Evolutionary conservation across 352 stramenopile genomes (phyloP).

Genomic region (Globisporangium nunn): DNA sequence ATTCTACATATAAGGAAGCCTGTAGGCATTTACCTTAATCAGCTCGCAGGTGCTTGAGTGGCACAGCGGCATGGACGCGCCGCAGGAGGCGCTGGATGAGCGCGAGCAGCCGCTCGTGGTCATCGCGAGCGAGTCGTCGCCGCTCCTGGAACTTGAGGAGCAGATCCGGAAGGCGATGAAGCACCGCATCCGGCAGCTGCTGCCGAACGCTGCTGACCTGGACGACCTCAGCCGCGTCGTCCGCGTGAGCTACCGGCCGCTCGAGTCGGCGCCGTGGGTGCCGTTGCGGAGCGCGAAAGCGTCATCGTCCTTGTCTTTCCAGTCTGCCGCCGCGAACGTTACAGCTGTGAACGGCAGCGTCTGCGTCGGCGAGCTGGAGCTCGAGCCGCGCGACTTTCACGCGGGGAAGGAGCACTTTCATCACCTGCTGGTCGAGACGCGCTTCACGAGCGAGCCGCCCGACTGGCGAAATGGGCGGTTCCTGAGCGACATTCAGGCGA

Average conservation of each 20-base stretch:
- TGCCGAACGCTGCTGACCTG: slow-evolving; percentile 22
- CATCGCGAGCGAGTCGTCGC: slow-evolving; percentile 25
- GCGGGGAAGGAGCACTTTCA: slow-evolving; percentile 52
- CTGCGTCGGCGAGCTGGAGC: slow-evolving; percentile 36
- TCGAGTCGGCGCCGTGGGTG: slow-evolving; percentile 33
- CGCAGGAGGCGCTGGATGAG: slow-evolving; percentile 18
- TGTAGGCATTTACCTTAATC: too few relatives aligned
- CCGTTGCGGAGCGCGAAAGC: slow-evolving; percentile 18
- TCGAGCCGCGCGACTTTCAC: slow-evolving; percentile 50
- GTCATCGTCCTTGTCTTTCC: slow-evolving; percentile 1
- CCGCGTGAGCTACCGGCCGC: slow-evolving; percentile 43
- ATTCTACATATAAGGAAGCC: too few relatives aligned
- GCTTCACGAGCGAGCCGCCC: slow-evolving; percentile 15
- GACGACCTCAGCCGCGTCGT: slow-evolving; percentile 20
- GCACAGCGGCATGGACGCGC: slow-evolving; percentile 24
- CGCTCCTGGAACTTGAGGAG: slow-evolving; percentile 33
- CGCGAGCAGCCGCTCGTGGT: slow-evolving; percentile 36
- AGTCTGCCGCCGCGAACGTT: slow-evolving; percentile 1
- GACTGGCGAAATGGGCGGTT: slow-evolving; percentile 57
- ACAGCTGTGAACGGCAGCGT: not conserved
- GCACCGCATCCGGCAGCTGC: slow-evolving; percentile 19
- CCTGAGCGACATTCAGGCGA: slow-evolving; percentile 51
- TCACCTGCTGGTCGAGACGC: slow-evolving; percentile 52
- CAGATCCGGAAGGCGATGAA: slow-evolving; percentile 35
- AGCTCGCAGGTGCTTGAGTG: slow-evolving; percentile 28